Percentiles rank a stretch among this genome's conserved stretches.
These are phyloP conservation scores for Aspergillus viridinutans DNA, from an alignment of 2,329 filamentous ascomycete genomes.

Conservation along the genomic window DNA sequence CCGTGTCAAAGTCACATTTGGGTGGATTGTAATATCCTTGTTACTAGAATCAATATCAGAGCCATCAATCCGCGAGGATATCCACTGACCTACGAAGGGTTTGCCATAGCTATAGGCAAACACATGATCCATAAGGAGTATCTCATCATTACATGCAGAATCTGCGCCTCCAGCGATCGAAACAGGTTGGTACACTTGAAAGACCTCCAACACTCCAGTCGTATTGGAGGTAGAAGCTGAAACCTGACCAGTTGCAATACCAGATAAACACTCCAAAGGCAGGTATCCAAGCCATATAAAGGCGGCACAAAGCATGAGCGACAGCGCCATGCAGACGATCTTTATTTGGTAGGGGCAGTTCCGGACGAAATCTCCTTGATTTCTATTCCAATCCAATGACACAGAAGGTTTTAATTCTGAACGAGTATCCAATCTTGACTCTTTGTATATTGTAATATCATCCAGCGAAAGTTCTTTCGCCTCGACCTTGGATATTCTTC, in stretches of 20 bases:
- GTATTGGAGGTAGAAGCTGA: neutral
- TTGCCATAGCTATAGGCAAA: conserved; percentile 71
- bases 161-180: conserved; percentile 39
- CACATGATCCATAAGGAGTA: conserved; percentile 64
- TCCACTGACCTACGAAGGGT: conserved; percentile 63
- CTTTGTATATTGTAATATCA: neutral
- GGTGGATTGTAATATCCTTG: conserved; percentile 61
- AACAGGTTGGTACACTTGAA: conserved; percentile 67
- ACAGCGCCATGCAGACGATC: neutral
- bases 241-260: neutral
- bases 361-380: neutral
- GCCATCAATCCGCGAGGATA: neutral
- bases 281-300: neutral
- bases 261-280: neutral
- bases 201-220: conserved; percentile 51
- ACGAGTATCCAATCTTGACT: neutral
- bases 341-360: neutral
- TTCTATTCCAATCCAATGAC: neutral
- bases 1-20: conserved; percentile 65
- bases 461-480: neutral
- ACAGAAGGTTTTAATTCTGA: neutral
- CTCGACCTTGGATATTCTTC: neutral
- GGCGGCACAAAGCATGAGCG: neutral
- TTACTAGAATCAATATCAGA: neutral
- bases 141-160: conserved; percentile 23